Conservation (phyloP, 1,284 basidiomycete species). For the Naganishia albida region DNA sequence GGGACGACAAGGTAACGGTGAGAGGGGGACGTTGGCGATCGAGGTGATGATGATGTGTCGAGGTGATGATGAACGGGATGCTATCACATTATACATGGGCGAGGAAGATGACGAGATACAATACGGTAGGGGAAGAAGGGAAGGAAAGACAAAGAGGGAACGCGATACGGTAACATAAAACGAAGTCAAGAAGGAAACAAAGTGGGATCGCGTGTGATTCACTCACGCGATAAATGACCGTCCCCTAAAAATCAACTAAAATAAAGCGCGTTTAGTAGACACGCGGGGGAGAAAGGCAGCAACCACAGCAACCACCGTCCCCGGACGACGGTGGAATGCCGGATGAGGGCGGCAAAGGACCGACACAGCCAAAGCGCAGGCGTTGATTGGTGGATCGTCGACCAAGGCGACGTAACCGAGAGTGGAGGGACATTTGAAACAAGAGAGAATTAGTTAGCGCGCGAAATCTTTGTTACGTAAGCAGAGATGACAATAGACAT, state of each 20-base stretch:
- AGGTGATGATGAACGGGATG: neutral
- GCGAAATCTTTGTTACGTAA: conserved; percentile 1
- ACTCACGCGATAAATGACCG: conserved; percentile 20
- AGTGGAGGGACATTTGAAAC: neutral
- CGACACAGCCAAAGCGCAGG: neutral
- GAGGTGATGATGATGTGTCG: neutral
- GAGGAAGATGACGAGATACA: neutral
- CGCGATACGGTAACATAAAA: neutral
- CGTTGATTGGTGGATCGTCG: conserved; percentile 5
- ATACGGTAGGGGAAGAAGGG: neutral
- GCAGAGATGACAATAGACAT: neutral
- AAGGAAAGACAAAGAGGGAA: neutral
- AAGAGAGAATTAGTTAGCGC: neutral
- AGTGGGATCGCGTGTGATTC: neutral
- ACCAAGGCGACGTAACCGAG: neutral
- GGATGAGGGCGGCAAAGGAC: neutral
- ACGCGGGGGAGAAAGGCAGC: neutral
- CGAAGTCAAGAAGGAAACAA: neutral
- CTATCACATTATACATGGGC: conserved; percentile 22
- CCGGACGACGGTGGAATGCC: neutral
- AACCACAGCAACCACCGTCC: neutral
- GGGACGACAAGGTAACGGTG: neutral
- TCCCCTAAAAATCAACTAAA: neutral
- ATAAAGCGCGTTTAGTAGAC: neutral
- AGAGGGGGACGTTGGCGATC: too few relatives aligned